Evolutionary conservation across 495 filamentous ascomycete genomes (phyloP).

Genomic region (Aspergillus cavernicola): DNA sequence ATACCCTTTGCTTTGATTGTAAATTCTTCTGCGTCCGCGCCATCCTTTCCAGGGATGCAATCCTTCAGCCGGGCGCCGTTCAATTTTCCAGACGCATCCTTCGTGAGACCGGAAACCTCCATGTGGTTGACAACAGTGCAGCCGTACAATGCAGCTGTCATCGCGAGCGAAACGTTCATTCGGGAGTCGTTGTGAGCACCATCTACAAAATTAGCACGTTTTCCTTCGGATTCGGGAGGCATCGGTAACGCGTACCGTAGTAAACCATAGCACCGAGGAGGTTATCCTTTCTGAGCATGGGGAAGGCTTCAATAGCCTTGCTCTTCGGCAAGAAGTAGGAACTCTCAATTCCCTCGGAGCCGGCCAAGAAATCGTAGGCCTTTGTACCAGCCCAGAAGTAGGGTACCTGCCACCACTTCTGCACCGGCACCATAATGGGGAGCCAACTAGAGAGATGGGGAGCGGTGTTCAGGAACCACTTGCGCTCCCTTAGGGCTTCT

Average conservation of each 20-base stretch:
- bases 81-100: constrained; percentile 74
- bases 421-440: constrained; percentile 94
- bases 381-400: constrained; percentile 99
- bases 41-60: constrained; percentile 57
- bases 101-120: constrained; percentile 80
- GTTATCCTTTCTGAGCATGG: constrained; percentile 89
- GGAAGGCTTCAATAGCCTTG: constrained; percentile 92
- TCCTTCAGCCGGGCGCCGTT: constrained; percentile 79
- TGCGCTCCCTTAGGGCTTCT: constrained; percentile 92
- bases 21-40: constrained; percentile 57
- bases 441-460: constrained; percentile 93
- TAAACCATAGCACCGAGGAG: constrained; percentile 91
- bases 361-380: constrained; percentile 89
- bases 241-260: constrained; percentile 56
- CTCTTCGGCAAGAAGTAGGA: constrained; percentile 95
- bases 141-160: constrained; percentile 93
- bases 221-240: constrained; percentile 3
- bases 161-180: constrained; percentile 95
- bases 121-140: constrained; percentile 90
- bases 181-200: constrained; percentile 97
- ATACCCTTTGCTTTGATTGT: constrained; percentile 81
- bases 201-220: constrained; percentile 45
- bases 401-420: constrained; percentile 96
- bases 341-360: constrained; percentile 93
- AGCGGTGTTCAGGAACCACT: constrained; percentile 93